A percentile compares a stretch with the other conserved stretches of the same genome.
Evolutionary conservation across 371 early-diverging fungal species (phyloP).

Genomic region (Mortierella sp.): DNA sequence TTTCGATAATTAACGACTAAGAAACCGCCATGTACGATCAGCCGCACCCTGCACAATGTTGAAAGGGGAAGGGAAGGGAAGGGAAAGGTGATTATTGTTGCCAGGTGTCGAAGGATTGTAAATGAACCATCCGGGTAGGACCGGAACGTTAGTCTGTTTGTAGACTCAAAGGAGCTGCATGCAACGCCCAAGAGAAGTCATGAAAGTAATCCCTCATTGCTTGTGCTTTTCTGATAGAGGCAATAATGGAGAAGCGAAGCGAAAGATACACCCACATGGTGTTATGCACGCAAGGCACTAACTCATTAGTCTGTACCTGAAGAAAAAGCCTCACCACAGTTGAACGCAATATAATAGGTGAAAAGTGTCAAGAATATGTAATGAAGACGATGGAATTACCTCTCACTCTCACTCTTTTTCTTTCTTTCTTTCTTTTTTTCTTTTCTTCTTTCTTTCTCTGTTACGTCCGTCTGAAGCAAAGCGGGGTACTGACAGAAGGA

Average conservation of each 20-base stretch:
- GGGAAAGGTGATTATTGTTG: not conserved
- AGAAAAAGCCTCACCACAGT: not conserved
- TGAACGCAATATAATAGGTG: not conserved
- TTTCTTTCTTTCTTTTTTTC: not conserved
- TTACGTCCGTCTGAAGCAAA: slow-evolving; percentile 5
- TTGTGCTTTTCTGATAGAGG: not conserved
- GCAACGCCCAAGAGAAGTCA: not conserved
- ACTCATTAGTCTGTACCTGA: slow-evolving; percentile 1
- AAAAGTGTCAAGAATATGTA: not conserved
- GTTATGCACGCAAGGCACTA: not conserved
- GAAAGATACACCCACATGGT: not conserved
- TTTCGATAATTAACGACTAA: not conserved
- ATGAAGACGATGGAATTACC: not conserved
- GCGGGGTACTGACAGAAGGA: slow-evolving; percentile 1
- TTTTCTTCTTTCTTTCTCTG: not conserved
- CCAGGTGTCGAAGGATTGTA: not conserved
- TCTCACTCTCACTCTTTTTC: not conserved
- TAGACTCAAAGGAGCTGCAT: not conserved
- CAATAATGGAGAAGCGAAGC: not conserved
- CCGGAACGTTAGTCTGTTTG: not conserved
- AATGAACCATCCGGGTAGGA: slow-evolving; percentile 6
- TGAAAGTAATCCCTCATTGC: not conserved
- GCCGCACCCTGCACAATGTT: not conserved
- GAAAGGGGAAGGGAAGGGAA: not conserved
- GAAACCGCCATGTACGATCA: not conserved